phyloP scores from a whole-genome alignment of 148 eudicot species.

The Gaultheria prostrata region DNA sequence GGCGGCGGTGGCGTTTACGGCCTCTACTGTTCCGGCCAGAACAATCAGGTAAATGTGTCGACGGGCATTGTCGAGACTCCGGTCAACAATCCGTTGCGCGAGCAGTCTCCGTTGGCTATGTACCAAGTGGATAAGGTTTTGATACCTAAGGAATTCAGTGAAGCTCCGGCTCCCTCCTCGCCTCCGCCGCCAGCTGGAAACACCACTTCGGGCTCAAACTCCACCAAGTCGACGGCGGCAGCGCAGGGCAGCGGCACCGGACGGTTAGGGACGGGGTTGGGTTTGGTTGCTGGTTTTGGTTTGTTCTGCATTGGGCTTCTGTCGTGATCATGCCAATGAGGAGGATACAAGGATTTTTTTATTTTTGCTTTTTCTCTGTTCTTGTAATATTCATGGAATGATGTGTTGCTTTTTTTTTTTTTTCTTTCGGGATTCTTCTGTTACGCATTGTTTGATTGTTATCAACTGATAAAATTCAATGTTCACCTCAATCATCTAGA shows the following conservation, averaged over 20 bases:
- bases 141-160: slow-evolving; percentile 42
- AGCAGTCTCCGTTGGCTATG: slow-evolving; percentile 46
- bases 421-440: neutral
- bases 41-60: slow-evolving; percentile 58
- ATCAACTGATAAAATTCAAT: no score
- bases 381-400: neutral
- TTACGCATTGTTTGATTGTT: neutral
- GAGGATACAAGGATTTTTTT: neutral
- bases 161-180: slow-evolving; percentile 38
- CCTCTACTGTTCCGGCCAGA: slow-evolving; percentile 37
- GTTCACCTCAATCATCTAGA: no score
- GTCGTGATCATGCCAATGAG: slow-evolving; percentile 13
- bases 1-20: slow-evolving; percentile 39
- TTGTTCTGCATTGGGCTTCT: slow-evolving; percentile 41
- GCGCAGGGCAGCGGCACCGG: slow-evolving; percentile 26
- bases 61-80: slow-evolving; percentile 37
- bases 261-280: slow-evolving; percentile 34
- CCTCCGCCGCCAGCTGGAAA: slow-evolving; percentile 13
- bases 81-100: slow-evolving; percentile 45
- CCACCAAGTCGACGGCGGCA: slow-evolving; percentile 16
- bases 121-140: slow-evolving; percentile 64
- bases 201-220: neutral
- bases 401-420: neutral
- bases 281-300: slow-evolving; percentile 36
- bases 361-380: neutral